Conservation (phyloP, 176 grass and related monocot species). For the Oryza nivara region DNA sequence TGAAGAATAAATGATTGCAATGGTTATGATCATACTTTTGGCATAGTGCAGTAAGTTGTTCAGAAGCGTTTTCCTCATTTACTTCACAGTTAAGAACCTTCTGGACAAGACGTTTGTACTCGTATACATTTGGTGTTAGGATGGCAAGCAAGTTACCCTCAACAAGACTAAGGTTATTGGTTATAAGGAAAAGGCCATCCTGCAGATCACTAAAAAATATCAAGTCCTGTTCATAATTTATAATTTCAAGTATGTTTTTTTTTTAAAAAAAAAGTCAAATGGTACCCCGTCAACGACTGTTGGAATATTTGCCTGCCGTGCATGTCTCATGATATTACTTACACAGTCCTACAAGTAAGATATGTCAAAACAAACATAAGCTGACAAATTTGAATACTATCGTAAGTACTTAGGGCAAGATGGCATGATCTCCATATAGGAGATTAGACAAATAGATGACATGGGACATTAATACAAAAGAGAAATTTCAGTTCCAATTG, state of each 20-base stretch:
- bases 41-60: conserved; percentile 67
- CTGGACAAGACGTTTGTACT: conserved; percentile 94
- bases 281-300: conserved; percentile 87
- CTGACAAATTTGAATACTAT: neutral
- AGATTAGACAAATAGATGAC: neutral
- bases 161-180: conserved; percentile 75
- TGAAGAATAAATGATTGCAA: neutral
- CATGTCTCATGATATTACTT: conserved; percentile 74
- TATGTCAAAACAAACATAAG: conserved; percentile 29
- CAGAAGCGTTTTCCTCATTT: conserved; percentile 60
- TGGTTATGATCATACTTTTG: conserved; percentile 55
- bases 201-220: conserved; percentile 46
- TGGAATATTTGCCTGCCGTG: conserved; percentile 68
- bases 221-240: conserved; percentile 4
- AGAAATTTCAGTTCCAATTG: neutral
- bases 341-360: conserved; percentile 78
- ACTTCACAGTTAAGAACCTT: conserved; percentile 77
- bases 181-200: conserved; percentile 93
- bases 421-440: neutral
- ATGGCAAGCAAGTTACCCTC: conserved; percentile 64
- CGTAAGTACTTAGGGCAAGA: neutral
- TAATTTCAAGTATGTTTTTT: conserved; percentile 2
- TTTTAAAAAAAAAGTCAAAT: neutral
- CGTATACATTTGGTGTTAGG: conserved; percentile 89
- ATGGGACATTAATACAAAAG: neutral